phyloP scores from a whole-genome alignment of 2,329 filamentous ascomycete genomes.

The Alternaria hordeiaustralica region DNA sequence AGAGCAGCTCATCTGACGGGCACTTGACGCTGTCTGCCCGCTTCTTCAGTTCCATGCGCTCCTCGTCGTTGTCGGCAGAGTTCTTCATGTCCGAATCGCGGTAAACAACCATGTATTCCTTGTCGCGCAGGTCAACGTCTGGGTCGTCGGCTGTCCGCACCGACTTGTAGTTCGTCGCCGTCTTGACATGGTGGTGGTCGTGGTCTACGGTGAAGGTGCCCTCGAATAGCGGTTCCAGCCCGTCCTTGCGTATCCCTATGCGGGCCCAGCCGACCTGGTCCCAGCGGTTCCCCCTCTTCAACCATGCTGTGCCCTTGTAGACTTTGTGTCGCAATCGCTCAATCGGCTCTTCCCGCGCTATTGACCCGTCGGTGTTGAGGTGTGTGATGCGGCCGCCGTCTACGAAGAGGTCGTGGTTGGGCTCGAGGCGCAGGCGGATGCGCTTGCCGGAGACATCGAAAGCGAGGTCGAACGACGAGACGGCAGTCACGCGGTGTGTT shows the following conservation, averaged over 20 bases:
- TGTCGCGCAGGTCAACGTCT: conserved; percentile 60
- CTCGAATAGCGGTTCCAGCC: conserved; percentile 80
- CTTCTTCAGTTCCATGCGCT: conserved; percentile 70
- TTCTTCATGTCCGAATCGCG: conserved; percentile 80
- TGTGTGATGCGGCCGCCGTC: conserved; percentile 77
- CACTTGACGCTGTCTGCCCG: conserved; percentile 61
- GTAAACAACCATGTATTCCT: conserved; percentile 89
- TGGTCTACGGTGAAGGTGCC: conserved; percentile 83
- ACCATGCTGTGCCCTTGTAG: conserved; percentile 80
- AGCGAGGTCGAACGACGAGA: conserved; percentile 82
- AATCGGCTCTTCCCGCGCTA: conserved; percentile 71
- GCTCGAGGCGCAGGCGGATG: conserved; percentile 81
- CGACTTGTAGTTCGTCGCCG: conserved; percentile 73
- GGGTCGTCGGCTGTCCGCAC: conserved; percentile 76
- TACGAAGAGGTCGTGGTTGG: conserved; percentile 88
- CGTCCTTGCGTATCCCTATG: conserved; percentile 79
- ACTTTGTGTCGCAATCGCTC: conserved; percentile 78
- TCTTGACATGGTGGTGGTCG: conserved; percentile 86
- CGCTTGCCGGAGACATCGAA: conserved; percentile 73
- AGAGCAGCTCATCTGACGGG: conserved; percentile 74
- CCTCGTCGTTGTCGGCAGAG: conserved; percentile 28
- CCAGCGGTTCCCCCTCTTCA: conserved; percentile 81
- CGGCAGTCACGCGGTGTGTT: conserved; percentile 77
- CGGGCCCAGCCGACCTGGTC: conserved; percentile 85
- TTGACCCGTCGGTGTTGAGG: conserved; percentile 72